Evolutionary conservation across 177 flowering plant species (phyloP).

Genomic region (Vitis hybrid): DNA sequence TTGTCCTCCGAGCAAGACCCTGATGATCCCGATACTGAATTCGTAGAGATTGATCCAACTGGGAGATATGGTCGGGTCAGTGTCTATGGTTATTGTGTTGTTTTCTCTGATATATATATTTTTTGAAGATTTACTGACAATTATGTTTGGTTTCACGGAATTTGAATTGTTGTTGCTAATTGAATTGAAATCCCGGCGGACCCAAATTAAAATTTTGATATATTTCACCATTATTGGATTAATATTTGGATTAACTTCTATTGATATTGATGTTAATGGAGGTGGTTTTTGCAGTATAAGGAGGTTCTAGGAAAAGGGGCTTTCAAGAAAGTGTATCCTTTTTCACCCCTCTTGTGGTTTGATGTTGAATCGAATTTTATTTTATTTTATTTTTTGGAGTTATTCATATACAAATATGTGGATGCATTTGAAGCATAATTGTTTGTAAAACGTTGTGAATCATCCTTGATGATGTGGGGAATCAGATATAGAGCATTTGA

Average conservation of each 20-base stretch:
- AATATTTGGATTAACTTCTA: background rate
- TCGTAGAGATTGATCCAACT: conserved; percentile 87
- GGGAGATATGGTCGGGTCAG: conserved; percentile 94
- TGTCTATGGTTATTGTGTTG: conserved; percentile 7
- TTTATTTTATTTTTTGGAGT: background rate
- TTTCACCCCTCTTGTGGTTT: conserved; percentile 1
- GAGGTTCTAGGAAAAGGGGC: conserved; percentile 86
- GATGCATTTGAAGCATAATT: background rate
- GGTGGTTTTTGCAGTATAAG: conserved; percentile 54
- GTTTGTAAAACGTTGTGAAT: conserved; percentile 2
- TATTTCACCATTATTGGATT: background rate
- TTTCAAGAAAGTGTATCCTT: conserved; percentile 90
- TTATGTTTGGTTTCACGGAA: too few species aligned
- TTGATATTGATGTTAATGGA: background rate
- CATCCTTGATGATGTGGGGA: conserved; percentile 32
- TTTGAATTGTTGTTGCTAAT: too few species aligned
- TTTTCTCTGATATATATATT: background rate
- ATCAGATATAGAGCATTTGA: conserved; percentile 91
- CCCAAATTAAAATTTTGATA: background rate
- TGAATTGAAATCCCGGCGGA: too few species aligned
- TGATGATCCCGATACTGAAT: conserved; percentile 74
- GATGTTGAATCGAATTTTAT: background rate
- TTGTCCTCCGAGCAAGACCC: conserved; percentile 55
- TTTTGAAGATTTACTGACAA: background rate
- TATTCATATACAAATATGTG: background rate